Conservation (phyloP, 2,329 filamentous ascomycete genomes). For the Colletotrichum australisinense region DNA sequence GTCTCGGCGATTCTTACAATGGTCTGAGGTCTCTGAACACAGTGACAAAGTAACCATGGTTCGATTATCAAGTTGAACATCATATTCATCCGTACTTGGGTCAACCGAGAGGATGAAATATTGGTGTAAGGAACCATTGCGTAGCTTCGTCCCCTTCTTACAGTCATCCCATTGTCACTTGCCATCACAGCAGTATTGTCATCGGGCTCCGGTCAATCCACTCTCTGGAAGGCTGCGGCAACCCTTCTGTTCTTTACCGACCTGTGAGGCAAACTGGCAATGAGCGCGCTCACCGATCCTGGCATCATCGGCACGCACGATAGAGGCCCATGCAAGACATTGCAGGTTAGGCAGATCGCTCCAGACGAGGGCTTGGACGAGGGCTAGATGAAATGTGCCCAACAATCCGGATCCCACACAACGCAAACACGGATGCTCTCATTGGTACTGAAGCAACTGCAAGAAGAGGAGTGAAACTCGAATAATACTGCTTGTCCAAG, state of each 20-base stretch:
- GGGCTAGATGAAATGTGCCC: neutral
- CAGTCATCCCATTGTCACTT: neutral
- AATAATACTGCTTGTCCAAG: neutral
- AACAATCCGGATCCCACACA: neutral
- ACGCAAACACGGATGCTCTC: neutral
- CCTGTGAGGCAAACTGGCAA: neutral
- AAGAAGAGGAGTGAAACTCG: constrained; percentile 16
- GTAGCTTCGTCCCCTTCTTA: neutral
- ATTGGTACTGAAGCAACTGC: neutral
- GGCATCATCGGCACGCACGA: neutral
- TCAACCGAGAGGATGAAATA: neutral
- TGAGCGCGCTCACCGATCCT: neutral
- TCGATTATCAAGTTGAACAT: neutral
- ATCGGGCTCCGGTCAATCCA: neutral
- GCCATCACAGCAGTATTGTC: neutral
- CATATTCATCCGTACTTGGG: neutral
- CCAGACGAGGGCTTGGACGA: neutral
- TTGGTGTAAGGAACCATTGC: neutral
- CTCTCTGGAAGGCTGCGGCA: neutral
- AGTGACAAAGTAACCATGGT: neutral
- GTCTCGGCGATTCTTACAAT: neutral
- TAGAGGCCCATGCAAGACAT: neutral
- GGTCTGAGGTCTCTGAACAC: neutral
- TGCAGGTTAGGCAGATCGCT: neutral
- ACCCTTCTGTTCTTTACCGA: neutral